Evolutionary conservation across 768 basidiomycete genomes (phyloP).

Genomic region (Lactarius trivialis): DNA sequence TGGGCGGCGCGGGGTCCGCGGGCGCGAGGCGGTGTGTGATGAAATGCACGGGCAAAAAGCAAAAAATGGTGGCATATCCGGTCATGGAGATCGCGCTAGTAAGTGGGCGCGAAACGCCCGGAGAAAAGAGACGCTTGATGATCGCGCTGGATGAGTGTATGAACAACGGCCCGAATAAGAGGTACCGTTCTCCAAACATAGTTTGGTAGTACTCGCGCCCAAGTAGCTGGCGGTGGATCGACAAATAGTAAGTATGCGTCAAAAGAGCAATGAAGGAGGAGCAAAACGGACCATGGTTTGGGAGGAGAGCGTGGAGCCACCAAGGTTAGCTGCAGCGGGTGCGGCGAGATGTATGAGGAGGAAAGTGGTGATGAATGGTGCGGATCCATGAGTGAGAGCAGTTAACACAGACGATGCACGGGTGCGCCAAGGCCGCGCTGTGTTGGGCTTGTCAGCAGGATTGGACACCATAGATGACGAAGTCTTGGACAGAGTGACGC

Average conservation of each 20-base stretch:
- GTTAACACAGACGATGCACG: constrained; percentile 37
- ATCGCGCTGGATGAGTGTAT: constrained; percentile 54
- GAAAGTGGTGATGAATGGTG: constrained; percentile 74
- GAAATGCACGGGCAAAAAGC: constrained; percentile 65
- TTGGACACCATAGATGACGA: neutral
- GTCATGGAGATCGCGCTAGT: constrained; percentile 47
- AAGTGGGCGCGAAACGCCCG: constrained; percentile 33
- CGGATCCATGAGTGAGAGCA: constrained; percentile 52
- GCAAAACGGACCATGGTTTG: constrained; percentile 60
- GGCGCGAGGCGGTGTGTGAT: constrained; percentile 59
- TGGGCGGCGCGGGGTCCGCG: constrained; percentile 38
- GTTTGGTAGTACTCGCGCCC: constrained; percentile 86
- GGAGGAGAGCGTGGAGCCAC: constrained; percentile 57
- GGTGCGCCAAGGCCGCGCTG: constrained; percentile 1
- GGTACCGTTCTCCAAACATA: constrained; percentile 53
- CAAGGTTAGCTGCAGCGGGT: constrained; percentile 62
- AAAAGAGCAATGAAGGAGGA: too few species aligned
- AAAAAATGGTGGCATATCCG: constrained; percentile 52
- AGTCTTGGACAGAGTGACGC: too few species aligned
- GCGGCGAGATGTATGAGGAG: constrained; percentile 71
- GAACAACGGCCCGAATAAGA: constrained; percentile 60
- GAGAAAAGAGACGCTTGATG: constrained; percentile 48
- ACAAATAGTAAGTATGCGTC: neutral
- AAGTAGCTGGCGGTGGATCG: constrained; percentile 45
- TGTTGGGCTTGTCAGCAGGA: neutral